phyloP scores from a whole-genome alignment of 2,329 filamentous ascomycete genomes.

The Diplocarpon mali region DNA sequence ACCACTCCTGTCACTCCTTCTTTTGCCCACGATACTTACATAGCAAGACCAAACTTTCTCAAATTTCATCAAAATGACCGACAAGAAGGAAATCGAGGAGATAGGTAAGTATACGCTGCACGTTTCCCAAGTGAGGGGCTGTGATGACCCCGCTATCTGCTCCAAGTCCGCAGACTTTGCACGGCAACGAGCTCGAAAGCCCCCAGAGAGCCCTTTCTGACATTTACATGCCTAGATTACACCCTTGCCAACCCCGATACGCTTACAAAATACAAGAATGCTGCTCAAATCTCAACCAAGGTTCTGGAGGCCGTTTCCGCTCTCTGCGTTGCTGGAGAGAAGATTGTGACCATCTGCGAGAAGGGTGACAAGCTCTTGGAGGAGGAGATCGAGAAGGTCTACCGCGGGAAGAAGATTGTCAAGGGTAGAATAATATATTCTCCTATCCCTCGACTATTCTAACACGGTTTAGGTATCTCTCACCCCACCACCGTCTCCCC shows the following conservation, averaged over 20 bases:
- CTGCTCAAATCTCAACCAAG: conserved; percentile 89
- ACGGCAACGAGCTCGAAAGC: conserved; percentile 4
- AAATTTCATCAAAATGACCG: conserved; percentile 28
- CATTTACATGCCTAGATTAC: conserved; percentile 51
- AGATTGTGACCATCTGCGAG: conserved; percentile 90
- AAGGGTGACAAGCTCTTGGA: conserved; percentile 91
- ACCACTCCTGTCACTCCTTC: not conserved
- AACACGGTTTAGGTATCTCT: conserved; percentile 53
- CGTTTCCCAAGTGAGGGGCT: conserved; percentile 22
- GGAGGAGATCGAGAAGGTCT: conserved; percentile 90
- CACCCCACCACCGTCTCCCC: conserved; percentile 95
- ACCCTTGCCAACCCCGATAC: conserved; percentile 85
- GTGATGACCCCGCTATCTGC: conserved; percentile 25
- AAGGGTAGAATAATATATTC: conserved; percentile 51
- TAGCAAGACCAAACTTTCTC: not conserved
- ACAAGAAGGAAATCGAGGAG: conserved; percentile 32
- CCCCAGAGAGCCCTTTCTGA: conserved; percentile 8
- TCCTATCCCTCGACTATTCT: too few species aligned
- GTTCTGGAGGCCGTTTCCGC: conserved; percentile 75
- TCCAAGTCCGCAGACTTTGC: not conserved
- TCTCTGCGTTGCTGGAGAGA: conserved; percentile 70
- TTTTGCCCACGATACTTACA: conserved; percentile 1
- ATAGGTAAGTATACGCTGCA: conserved; percentile 29
- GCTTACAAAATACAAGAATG: conserved; percentile 98
- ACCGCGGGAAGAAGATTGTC: conserved; percentile 92